Evolutionary conservation across 176 grass and related monocot genomes (phyloP), one percentile per base, ranked within the genome.

Genomic region (Musa beccarii): DNA sequence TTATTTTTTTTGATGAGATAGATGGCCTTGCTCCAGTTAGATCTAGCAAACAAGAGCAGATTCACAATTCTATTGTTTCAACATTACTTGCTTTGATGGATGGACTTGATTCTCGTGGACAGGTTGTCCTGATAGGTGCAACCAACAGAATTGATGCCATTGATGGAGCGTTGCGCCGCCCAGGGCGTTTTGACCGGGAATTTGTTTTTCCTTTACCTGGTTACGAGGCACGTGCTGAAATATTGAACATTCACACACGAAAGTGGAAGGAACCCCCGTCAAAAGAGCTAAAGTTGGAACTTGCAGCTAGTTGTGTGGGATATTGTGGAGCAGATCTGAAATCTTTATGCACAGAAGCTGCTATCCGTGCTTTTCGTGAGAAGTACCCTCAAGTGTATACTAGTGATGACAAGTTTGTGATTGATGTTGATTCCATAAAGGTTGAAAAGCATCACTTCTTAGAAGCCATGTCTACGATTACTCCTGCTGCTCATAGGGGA

Each of bases 311-410:
- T 68, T 99, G 96, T 84, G 96, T 99, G 9, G 96, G 96, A 11
- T 99, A 99, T 83, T 99, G 96, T 86, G 96, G 96, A 63, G 96
- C 96, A 62, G 96, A 99, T 87, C 77, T 99, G 67, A 99, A 99
- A 82, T 91, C 96, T 34, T 83, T 99, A 73, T 99, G 96, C 73
- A 99, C 96, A 56, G 96, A 99, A 82, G 91, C 96, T 81, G 96
- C 96, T 57, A 99, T 99, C 78, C 73, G 86, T 69, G 91, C 96
- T 59, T 99, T 99, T 75, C 86, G 96, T 75, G 96, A 99, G 86
- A 95, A 99, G 63, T 99, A 99, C 78, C 96, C 96, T 74, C 96
- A 99, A 79, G 96, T 99, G n/a, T 99, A 99, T 81, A 99, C 81
- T 26, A 92, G 96, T 83, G 96, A 99, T 49, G 96, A 99, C 49